Conservation (phyloP, 164 flowering plant species). For the Buxus sempervirens region DNA sequence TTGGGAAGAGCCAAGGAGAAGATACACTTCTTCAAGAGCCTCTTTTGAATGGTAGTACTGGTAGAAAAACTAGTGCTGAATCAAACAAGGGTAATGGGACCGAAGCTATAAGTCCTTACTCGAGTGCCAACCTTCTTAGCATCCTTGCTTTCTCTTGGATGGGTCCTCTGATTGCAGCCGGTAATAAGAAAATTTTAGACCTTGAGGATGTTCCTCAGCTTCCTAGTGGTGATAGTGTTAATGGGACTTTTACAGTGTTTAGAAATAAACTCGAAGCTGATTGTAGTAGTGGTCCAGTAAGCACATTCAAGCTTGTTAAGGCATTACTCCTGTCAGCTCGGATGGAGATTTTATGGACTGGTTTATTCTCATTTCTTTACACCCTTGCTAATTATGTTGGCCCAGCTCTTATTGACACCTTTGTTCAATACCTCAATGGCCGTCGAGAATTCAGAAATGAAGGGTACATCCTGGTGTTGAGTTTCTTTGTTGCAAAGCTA, state of each 20-base stretch:
- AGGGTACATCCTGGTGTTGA: constrained; percentile 49
- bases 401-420: constrained; percentile 63
- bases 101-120: constrained; percentile 24
- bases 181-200: constrained; percentile 35
- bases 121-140: constrained; percentile 33
- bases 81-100: constrained; percentile 7
- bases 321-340: constrained; percentile 39
- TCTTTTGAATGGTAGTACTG: constrained; percentile 18
- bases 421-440: constrained; percentile 67
- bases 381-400: constrained; percentile 64
- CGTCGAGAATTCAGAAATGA: constrained; percentile 30
- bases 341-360: constrained; percentile 43
- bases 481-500: constrained; percentile 56
- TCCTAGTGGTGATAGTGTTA: constrained; percentile 23
- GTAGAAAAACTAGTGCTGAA: neutral
- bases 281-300: constrained; percentile 22
- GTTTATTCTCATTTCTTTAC: constrained; percentile 30
- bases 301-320: constrained; percentile 42
- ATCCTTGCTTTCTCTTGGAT: constrained; percentile 46
- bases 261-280: constrained; percentile 21
- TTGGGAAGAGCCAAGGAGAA: constrained; percentile 16
- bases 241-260: constrained; percentile 25
- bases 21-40: constrained; percentile 22
- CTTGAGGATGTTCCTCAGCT: constrained; percentile 50
- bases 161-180: constrained; percentile 31